These are phyloP conservation scores for Russula ochroleuca DNA, from an alignment of 768 basidiomycete species.

Conservation along the genomic window DNA sequence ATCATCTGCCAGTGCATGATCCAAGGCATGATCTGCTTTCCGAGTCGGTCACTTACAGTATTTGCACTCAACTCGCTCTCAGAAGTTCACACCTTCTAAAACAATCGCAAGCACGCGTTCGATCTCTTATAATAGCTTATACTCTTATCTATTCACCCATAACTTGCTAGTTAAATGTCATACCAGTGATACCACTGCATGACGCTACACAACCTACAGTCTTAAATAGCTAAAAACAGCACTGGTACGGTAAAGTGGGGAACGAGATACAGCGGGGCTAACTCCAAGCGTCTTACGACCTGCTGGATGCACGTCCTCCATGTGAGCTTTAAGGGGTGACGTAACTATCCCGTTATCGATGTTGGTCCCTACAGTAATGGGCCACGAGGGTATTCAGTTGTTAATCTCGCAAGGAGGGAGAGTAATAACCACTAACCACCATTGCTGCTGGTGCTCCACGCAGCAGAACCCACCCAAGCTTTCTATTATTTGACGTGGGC, in stretches of 20 bases:
- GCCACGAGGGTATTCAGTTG: neutral
- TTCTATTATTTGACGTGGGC: neutral
- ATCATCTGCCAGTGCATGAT: too few relatives aligned
- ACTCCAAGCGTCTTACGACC: neutral
- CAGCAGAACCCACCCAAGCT: constrained; percentile 9
- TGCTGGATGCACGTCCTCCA: neutral
- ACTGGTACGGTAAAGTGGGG: neutral
- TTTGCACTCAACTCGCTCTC: too few relatives aligned
- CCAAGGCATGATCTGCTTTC: too few relatives aligned
- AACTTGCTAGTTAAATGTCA: too few relatives aligned
- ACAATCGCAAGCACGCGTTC: neutral
- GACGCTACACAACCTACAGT: neutral
- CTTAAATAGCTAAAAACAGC: neutral
- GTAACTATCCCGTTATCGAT: neutral
- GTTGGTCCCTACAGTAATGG: neutral
- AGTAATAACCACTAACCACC: neutral
- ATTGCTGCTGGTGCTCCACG: neutral
- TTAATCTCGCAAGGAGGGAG: too few relatives aligned
- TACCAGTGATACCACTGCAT: too few relatives aligned
- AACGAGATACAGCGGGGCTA: neutral
- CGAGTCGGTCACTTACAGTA: too few relatives aligned
- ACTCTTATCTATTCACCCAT: neutral
- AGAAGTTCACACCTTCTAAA: too few relatives aligned
- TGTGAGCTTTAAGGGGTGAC: neutral
- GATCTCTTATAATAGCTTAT: too few relatives aligned